Evolutionary conservation across 805 yeast species (phyloP).

Genomic region (Kazachstania africana): DNA sequence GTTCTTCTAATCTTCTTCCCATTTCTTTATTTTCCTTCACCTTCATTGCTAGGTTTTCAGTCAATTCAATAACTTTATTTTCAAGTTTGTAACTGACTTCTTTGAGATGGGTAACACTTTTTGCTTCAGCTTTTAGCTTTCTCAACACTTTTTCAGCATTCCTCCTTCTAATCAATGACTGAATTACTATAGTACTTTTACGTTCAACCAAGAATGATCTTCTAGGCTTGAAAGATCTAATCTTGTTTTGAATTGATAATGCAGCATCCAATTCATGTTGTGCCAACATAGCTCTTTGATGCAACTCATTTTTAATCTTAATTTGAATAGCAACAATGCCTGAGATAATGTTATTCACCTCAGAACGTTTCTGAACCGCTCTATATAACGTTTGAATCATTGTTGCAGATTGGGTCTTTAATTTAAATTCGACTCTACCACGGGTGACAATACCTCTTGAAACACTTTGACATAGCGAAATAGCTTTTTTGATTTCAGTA

Average conservation of each 20-base stretch:
- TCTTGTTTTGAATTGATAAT: slow-evolving; percentile 53
- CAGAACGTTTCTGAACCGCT: slow-evolving; percentile 38
- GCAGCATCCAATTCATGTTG: slow-evolving; percentile 55
- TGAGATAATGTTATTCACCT: slow-evolving; percentile 16
- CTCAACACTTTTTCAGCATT: slow-evolving; percentile 56
- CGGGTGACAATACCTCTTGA: slow-evolving; percentile 56
- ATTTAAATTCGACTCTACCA: slow-evolving; percentile 39
- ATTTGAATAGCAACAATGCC: slow-evolving; percentile 38
- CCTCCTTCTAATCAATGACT: slow-evolving; percentile 66
- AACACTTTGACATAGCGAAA: slow-evolving; percentile 46
- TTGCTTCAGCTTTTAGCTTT: slow-evolving; percentile 71
- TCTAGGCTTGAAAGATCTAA: slow-evolving; percentile 62
- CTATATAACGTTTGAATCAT: slow-evolving; percentile 59
- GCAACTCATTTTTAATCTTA: slow-evolving; percentile 37
- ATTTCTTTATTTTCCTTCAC: slow-evolving; percentile 73
- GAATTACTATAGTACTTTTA: slow-evolving; percentile 57
- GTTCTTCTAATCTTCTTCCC: slow-evolving; percentile 42
- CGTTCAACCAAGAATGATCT: slow-evolving; percentile 33
- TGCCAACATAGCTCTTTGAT: slow-evolving; percentile 40
- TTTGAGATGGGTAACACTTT: slow-evolving; percentile 77
- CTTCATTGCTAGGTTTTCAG: slow-evolving; percentile 70
- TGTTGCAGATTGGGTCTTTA: slow-evolving; percentile 51
- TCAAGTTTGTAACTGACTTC: slow-evolving; percentile 90
- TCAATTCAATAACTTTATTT: slow-evolving; percentile 93
- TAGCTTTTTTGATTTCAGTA: slow-evolving; percentile 40